Evolutionary conservation across 2,329 filamentous ascomycete genomes (phyloP).

Genomic region (Clonostachys solani): DNA sequence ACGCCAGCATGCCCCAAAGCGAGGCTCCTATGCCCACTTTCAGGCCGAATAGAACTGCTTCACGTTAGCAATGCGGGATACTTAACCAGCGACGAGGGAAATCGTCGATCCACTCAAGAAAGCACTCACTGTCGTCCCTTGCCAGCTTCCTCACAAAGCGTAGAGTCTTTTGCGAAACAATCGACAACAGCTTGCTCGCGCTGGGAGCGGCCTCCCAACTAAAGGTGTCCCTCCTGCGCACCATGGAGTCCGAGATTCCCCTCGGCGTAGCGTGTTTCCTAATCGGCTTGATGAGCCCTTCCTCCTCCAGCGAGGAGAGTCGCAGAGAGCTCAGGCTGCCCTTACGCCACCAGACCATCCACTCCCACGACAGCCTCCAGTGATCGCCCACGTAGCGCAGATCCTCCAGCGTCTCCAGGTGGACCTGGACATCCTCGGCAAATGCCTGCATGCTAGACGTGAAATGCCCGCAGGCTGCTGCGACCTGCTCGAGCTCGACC

Average conservation of each 20-base stretch:
- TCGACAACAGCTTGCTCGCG: constrained; percentile 36
- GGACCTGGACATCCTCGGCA: constrained; percentile 81
- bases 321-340: constrained; percentile 31
- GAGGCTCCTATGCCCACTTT: constrained; percentile 92
- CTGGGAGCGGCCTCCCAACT: constrained; percentile 51
- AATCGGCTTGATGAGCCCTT: constrained; percentile 39
- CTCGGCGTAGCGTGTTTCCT: constrained; percentile 42
- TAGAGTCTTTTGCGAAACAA: constrained; percentile 39
- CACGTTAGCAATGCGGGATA: constrained; percentile 1
- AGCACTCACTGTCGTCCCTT: constrained; percentile 48
- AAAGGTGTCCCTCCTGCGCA: constrained; percentile 46
- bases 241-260: constrained; percentile 51
- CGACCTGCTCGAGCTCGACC: constrained; percentile 94
- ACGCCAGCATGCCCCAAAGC: constrained; percentile 85
- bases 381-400: constrained; percentile 68
- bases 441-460: constrained; percentile 89
- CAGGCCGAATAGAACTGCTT: constrained; percentile 65
- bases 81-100: too few relatives aligned
- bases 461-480: constrained; percentile 96
- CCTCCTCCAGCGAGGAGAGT: constrained; percentile 48
- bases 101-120: not conserved
- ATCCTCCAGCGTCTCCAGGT: constrained; percentile 81
- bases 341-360: constrained; percentile 73
- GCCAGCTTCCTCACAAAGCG: constrained; percentile 40
- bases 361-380: constrained; percentile 69